phyloP scores from a whole-genome alignment of 495 filamentous ascomycete species.

The Saxophila tyrrhenica region DNA sequence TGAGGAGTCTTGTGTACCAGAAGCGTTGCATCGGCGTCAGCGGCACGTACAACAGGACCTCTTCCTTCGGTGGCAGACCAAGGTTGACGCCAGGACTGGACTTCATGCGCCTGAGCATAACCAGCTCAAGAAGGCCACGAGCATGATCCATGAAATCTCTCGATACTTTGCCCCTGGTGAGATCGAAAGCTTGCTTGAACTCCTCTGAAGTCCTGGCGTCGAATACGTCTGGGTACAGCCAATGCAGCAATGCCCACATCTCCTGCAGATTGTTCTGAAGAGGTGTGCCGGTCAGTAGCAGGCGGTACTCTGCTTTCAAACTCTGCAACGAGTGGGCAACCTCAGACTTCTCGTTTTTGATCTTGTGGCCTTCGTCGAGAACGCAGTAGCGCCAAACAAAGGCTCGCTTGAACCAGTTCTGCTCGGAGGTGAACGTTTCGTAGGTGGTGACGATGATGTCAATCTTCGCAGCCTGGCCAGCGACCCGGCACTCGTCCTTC shows the following conservation, averaged over 20 bases:
- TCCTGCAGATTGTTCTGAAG: constrained; percentile 55
- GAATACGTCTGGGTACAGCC: constrained; percentile 55
- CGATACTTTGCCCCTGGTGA: constrained; percentile 45
- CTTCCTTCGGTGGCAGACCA: constrained; percentile 47
- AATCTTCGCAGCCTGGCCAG: constrained; percentile 12
- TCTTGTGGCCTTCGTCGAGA: constrained; percentile 50
- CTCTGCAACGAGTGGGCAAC: constrained; percentile 41
- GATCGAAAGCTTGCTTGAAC: constrained; percentile 49
- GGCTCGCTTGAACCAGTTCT: constrained; percentile 46
- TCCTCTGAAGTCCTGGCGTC: constrained; percentile 35
- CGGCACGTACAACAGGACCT: constrained; percentile 49
- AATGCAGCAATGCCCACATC: constrained; percentile 52
- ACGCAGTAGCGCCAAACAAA: constrained; percentile 50
- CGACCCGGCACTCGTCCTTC: constrained; percentile 34
- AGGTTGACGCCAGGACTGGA: constrained; percentile 47
- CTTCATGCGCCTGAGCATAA: constrained; percentile 57
- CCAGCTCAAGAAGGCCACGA: constrained; percentile 41
- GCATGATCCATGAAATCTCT: constrained; percentile 43
- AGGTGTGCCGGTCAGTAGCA: constrained; percentile 54
- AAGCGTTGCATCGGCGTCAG: constrained; percentile 50
- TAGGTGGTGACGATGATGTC: constrained; percentile 54
- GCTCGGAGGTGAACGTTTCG: constrained; percentile 46
- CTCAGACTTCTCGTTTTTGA: constrained; percentile 46
- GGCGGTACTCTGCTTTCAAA: constrained; percentile 43
- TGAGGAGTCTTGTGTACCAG: constrained; percentile 52